A percentile compares a stretch with the other conserved stretches of the same genome.
These are phyloP conservation scores for Blepharisma stoltei DNA, from an alignment of 73 alveolate genomes.

Conservation along the genomic window DNA sequence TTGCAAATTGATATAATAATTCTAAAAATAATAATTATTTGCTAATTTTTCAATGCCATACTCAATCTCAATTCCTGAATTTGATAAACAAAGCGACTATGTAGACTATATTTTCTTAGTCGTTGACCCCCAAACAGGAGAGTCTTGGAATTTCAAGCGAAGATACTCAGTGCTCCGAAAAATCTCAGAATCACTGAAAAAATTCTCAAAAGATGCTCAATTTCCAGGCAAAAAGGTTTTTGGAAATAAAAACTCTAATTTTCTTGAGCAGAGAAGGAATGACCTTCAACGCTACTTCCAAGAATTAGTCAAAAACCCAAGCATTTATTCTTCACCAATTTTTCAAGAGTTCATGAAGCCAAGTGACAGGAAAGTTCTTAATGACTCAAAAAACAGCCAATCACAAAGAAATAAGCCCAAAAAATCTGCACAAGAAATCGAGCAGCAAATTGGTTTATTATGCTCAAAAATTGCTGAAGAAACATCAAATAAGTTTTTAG, in stretches of 20 bases:
- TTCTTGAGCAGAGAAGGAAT: neutral
- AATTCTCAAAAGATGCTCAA: neutral
- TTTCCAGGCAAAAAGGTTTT: constrained; percentile 17
- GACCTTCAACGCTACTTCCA: constrained; percentile 10
- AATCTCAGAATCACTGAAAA: neutral
- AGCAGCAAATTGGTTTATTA: neutral
- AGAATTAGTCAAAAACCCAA: neutral
- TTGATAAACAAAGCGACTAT: no score
- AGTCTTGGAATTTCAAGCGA: constrained; percentile 25
- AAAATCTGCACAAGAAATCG: neutral
- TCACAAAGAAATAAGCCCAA: neutral
- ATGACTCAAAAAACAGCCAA: neutral
- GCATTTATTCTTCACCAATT: neutral
- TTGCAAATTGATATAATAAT: no score
- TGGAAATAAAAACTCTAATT: constrained; percentile 13
- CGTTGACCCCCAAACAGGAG: neutral
- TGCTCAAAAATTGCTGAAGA: neutral
- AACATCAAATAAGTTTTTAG: neutral
- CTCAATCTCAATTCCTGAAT: no score
- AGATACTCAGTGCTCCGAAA: constrained; percentile 21
- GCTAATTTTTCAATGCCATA: no score
- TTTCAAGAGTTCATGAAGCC: neutral
- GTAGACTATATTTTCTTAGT: no score
- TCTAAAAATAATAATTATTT: no score
- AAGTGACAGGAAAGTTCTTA: neutral